phyloP scores from a whole-genome alignment of 2,329 filamentous ascomycete species.

The Nemania serpens region DNA sequence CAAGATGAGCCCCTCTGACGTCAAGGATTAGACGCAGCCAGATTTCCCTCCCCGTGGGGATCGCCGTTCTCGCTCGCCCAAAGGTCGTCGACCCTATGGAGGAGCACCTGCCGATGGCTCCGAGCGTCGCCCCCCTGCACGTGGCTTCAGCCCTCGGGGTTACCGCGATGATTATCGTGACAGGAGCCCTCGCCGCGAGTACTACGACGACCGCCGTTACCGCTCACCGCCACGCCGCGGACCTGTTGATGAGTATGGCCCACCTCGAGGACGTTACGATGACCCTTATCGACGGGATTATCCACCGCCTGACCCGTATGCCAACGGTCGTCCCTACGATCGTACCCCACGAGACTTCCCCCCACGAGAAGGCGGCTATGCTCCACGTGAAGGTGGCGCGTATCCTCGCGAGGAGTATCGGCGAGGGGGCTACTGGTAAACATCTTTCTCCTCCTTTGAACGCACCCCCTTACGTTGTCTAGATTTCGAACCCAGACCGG shows the following conservation, averaged over 20 bases:
- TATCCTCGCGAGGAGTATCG: conserved; percentile 43
- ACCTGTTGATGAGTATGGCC: conserved; percentile 74
- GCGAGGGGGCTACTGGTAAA: conserved; percentile 44
- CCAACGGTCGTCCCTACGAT: conserved; percentile 62
- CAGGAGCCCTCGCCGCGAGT: conserved; percentile 81
- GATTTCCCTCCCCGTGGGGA: conserved; percentile 71
- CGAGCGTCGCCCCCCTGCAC: conserved; percentile 76
- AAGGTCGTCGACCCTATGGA: conserved; percentile 67
- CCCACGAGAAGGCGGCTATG: conserved; percentile 56
- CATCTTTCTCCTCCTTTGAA: conserved; percentile 34
- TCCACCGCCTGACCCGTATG: conserved; percentile 65
- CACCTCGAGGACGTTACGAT: conserved; percentile 71
- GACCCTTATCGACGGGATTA: conserved; percentile 77
- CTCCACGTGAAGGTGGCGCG: conserved; percentile 41
- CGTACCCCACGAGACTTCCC: conserved; percentile 57
- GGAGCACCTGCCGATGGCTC: conserved; percentile 75
- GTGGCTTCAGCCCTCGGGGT: conserved; percentile 80
- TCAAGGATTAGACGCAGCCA: conserved; percentile 68
- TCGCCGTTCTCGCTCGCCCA: conserved; percentile 79
- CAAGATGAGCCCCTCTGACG: conserved; percentile 32
- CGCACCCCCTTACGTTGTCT: conserved; percentile 42
- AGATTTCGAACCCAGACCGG: conserved; percentile 34
- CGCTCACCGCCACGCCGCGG: conserved; percentile 78
- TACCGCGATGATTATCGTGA: conserved; percentile 81
- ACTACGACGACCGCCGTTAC: conserved; percentile 84